Evolutionary conservation across 202 grass and related monocot genomes (phyloP), one percentile per base, ranked within the genome.

Genomic region (Panicum hallii): DNA sequence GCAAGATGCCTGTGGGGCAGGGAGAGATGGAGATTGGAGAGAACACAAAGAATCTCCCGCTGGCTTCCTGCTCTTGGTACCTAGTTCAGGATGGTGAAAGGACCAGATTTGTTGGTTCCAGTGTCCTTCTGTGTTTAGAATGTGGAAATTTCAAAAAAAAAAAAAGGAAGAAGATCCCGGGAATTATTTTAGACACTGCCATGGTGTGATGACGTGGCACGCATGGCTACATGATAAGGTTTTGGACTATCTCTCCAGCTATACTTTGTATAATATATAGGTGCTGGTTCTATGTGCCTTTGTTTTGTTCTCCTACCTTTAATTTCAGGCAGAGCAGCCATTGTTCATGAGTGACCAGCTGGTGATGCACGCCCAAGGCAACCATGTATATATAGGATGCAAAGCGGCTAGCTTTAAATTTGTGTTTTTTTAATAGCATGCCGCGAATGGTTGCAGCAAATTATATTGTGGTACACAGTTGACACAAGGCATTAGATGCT

Each of bases 41-140:
- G 50, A 87, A 48, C 62, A 85, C 34, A 68, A 46, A 83, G 89
- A 88, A 90, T 88, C 81, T 85, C 19, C 17, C 30, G 54, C 45
- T 45, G 86, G 0, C 60, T 67, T 67, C 43, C 72, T 86, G 67
- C 60, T 61, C 42, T 48, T 56, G 26, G 57, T 43, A n/a, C 5
- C 38, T 73, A 63, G 72, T 67, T 40, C 64, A 23, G 67, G 73
- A 82, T 69, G 56, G 79, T 54, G 68, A 86, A 79, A 67, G 28
- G 72, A 70, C 62, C n/a, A 69, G 49, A n/a, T 89, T 47, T 62
- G 61, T 78, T 26, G 79, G 79, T 69, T 81, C 20, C 65, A 30
- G 79, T 45, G 79, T 44, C 64, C 34, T 80, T 12, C 16, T 15
- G 7, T 17, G 13, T 32, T 28, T 3, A 43, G 4, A 40, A 28